phyloP scores from a whole-genome alignment of 768 basidiomycete species.

The Paxillus involutus region DNA sequence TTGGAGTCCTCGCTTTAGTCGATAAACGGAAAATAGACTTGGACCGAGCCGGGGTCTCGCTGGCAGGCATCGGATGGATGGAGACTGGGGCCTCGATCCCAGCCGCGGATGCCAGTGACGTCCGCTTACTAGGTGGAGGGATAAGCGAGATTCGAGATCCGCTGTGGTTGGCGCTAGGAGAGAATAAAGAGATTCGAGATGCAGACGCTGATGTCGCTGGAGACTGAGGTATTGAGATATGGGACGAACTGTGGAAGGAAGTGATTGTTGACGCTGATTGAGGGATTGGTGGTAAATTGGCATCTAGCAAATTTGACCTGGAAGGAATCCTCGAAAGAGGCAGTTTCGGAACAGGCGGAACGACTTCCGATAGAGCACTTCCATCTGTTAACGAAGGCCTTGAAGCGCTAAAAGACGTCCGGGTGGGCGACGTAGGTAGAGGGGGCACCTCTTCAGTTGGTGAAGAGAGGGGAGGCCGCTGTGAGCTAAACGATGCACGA shows the following conservation, averaged over 20 bases:
- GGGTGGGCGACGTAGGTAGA: conserved; percentile 25
- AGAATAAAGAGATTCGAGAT: conserved; percentile 18
- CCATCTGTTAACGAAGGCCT: conserved; percentile 4
- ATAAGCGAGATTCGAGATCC: conserved; percentile 25
- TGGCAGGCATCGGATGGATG: not conserved
- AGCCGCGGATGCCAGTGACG: conserved; percentile 26
- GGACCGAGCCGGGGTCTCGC: conserved; percentile 8
- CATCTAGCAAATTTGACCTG: conserved; percentile 7
- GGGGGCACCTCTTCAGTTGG: conserved; percentile 26
- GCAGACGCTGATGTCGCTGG: conserved; percentile 11
- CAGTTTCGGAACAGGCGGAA: not conserved
- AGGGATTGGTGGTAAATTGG: conserved; percentile 26
- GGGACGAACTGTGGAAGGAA: conserved; percentile 22
- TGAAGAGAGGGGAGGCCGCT: conserved; percentile 20
- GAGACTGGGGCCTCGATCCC: conserved; percentile 16
- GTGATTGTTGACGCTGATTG: conserved; percentile 27
- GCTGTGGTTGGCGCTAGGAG: conserved; percentile 2
- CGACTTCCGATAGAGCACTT: not conserved
- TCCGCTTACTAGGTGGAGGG: conserved; percentile 23
- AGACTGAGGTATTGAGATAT: conserved; percentile 17
- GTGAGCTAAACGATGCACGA: conserved; percentile 28
- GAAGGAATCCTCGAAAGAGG: conserved; percentile 25
- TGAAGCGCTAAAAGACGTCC: conserved; percentile 8
- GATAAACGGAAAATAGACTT: conserved; percentile 33
- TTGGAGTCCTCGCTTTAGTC: conserved; percentile 24